Evolutionary conservation across 2,329 filamentous ascomycete species (phyloP).

Genomic region (Talaromyces verruculosus): DNA sequence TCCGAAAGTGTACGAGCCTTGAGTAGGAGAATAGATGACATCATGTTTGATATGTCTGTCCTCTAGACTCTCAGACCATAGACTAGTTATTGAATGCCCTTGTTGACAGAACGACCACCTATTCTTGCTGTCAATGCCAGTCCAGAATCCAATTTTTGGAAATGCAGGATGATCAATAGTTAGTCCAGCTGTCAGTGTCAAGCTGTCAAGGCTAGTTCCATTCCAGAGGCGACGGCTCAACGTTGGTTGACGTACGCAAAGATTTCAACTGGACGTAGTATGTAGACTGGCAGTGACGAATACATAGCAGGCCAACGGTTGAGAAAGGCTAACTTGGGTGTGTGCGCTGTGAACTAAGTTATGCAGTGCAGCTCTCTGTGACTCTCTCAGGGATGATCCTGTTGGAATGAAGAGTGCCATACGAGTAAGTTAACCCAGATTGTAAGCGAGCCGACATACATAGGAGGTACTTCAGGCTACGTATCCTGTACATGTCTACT

Average conservation of each 20-base stretch:
- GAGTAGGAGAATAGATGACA: not conserved
- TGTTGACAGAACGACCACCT: not conserved
- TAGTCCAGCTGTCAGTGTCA: not conserved
- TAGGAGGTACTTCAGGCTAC: not conserved
- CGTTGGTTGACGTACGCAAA: not conserved
- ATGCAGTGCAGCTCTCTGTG: not conserved
- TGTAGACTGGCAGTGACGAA: not conserved
- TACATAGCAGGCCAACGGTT: not conserved
- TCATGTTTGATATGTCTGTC: not conserved
- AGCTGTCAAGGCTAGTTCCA: not conserved
- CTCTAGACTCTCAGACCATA: not conserved
- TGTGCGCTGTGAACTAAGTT: not conserved
- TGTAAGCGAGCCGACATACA: constrained; percentile 5
- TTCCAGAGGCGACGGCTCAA: not conserved
- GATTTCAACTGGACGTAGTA: no score
- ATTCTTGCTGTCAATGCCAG: not conserved
- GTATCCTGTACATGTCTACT: not conserved
- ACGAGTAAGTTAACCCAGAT: not conserved
- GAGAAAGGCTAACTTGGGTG: not conserved
- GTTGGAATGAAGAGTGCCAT: not conserved
- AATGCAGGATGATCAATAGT: not conserved
- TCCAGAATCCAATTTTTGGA: not conserved
- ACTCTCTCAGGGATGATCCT: not conserved
- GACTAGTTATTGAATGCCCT: not conserved
- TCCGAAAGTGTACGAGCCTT: not conserved